A percentile compares a stretch with the other conserved stretches of the same genome.
phyloP scores from a whole-genome alignment of 1,139 yeast species.

The Meyerozyma guilliermondii region DNA sequence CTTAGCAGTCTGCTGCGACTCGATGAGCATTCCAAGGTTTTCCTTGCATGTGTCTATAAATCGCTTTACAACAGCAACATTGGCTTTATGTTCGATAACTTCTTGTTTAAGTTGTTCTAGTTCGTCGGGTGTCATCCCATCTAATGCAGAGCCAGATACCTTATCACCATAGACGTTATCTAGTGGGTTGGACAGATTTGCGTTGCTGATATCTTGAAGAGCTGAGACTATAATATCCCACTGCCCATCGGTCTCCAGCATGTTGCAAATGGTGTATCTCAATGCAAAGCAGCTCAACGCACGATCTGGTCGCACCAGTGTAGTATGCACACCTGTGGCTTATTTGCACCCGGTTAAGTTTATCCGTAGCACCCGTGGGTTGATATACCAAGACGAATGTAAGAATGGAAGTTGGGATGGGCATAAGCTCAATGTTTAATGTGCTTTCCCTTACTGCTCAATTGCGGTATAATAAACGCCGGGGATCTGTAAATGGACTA shows the following conservation, averaged over 20 bases:
- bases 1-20: constrained; percentile 15
- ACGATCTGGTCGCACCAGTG: neutral
- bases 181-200: constrained; percentile 50
- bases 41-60: constrained; percentile 38
- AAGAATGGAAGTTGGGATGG: neutral
- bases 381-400: neutral
- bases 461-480: constrained; percentile 14
- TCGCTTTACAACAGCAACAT: constrained; percentile 52
- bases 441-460: constrained; percentile 9
- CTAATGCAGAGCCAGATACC: constrained; percentile 14
- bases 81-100: constrained; percentile 49
- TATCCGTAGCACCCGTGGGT: no score
- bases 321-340: neutral
- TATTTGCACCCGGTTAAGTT: no score
- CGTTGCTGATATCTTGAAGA: constrained; percentile 61
- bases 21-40: constrained; percentile 30
- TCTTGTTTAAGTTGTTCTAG: constrained; percentile 35
- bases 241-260: constrained; percentile 43
- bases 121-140: constrained; percentile 30
- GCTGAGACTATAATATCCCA: constrained; percentile 68
- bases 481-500: constrained; percentile 21
- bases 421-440: neutral
- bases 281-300: neutral
- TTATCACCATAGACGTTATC: constrained; percentile 38
- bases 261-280: neutral